These are phyloP conservation scores for Schoenoplectus tabernaemontani DNA, from an alignment of 202 grass and related monocot species.

Conservation along the genomic window DNA sequence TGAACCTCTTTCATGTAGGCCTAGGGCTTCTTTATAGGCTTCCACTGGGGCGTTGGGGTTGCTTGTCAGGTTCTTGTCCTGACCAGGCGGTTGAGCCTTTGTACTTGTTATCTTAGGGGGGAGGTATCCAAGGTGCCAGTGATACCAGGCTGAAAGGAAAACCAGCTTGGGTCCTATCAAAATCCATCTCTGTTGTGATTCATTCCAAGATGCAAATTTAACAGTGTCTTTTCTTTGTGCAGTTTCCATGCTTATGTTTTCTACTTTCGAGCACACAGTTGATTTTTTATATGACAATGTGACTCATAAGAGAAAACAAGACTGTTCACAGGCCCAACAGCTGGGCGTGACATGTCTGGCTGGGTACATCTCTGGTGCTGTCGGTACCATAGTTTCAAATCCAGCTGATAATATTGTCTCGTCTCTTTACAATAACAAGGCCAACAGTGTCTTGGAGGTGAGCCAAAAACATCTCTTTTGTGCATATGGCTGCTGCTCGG, in stretches of 20 bases:
- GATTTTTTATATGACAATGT: conserved; percentile 62
- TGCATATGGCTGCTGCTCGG: not conserved
- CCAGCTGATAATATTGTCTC: conserved; percentile 93
- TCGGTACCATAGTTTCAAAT: conserved; percentile 88
- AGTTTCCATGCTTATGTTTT: conserved; percentile 99
- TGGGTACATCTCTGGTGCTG: conserved; percentile 69
- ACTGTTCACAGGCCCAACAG: conserved; percentile 71
- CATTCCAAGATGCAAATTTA: not conserved
- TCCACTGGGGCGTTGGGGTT: too few species aligned
- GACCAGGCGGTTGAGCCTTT: too few species aligned
- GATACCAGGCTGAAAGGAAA: too few species aligned
- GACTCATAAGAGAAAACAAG: conserved; percentile 65
- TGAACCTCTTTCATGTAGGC: too few species aligned
- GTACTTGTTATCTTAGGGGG: too few species aligned
- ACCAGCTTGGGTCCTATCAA: too few species aligned
- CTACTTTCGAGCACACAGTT: conserved; percentile 74
- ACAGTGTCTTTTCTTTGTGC: conserved; percentile 10
- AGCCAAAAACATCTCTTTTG: conserved; percentile 12
- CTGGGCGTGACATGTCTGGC: conserved; percentile 84
- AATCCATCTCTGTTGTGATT: not conserved
- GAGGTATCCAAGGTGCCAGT: too few species aligned
- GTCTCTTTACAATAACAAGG: conserved; percentile 86
- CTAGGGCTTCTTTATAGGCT: too few species aligned
- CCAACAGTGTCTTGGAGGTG: conserved; percentile 64
- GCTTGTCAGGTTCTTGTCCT: too few species aligned